A percentile compares a stretch with the other conserved stretches of the same genome.
phyloP scores from a whole-genome alignment of 169 alveolate genomes.

The Plasmodium inui region DNA sequence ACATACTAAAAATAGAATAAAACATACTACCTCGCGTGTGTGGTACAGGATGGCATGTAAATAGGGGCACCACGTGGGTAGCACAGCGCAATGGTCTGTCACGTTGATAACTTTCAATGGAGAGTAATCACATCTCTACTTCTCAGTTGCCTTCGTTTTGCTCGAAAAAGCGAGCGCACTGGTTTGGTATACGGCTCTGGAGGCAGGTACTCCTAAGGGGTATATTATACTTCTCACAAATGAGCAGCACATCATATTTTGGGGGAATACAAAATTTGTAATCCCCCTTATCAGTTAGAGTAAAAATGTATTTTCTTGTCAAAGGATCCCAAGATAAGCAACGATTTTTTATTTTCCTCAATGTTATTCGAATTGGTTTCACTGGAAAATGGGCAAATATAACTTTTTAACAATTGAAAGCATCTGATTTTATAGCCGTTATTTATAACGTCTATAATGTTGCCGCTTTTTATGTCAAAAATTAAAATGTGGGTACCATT shows the following conservation, averaged over 20 bases:
- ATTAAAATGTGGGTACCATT: conserved; percentile 65
- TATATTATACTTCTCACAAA: not conserved
- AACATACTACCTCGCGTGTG: not conserved
- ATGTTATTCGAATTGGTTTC: conserved; percentile 34
- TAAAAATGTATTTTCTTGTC: conserved; percentile 65
- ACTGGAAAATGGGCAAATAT: conserved; percentile 44
- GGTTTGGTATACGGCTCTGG: not conserved
- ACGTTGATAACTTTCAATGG: not conserved
- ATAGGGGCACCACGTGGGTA: not conserved
- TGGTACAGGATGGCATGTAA: not conserved
- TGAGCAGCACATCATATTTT: not conserved
- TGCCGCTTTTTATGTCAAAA: conserved; percentile 73
- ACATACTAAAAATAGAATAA: not conserved
- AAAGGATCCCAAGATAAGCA: conserved; percentile 69
- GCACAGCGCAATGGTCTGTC: not conserved
- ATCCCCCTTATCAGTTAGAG: conserved; percentile 23
- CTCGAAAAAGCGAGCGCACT: not conserved
- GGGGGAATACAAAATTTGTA: not conserved
- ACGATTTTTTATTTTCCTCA: conserved; percentile 43
- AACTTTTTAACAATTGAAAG: conserved; percentile 48
- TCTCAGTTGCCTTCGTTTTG: not conserved
- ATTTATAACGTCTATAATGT: conserved; percentile 52
- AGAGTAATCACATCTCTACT: not conserved
- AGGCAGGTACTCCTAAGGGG: not conserved
- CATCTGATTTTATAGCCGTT: conserved; percentile 72